Evolutionary conservation across 371 early-diverging fungal genomes (phyloP).

Genomic region (Dipsacomyces acuminosporus): DNA sequence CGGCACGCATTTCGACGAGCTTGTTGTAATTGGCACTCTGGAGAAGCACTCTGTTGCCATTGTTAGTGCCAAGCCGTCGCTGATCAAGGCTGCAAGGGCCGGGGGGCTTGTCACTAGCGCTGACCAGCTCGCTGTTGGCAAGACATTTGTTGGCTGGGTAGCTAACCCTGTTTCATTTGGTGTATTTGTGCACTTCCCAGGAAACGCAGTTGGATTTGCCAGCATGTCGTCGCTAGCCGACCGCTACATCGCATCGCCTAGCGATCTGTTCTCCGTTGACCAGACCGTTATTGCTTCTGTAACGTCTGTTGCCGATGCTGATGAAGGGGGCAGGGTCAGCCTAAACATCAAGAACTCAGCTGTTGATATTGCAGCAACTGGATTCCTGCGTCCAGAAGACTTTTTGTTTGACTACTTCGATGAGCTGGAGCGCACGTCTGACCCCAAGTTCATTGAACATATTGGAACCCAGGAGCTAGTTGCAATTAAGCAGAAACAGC

Average conservation of each 20-base stretch:
- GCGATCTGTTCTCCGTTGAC: slow-evolving; percentile 49
- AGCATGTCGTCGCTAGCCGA: slow-evolving; percentile 57
- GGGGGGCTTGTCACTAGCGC: slow-evolving; percentile 39
- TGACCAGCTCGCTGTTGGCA: slow-evolving; percentile 46
- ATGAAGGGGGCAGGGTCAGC: slow-evolving; percentile 44
- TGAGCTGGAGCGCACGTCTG: slow-evolving; percentile 40
- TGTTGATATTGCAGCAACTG: slow-evolving; percentile 32
- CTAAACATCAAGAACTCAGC: slow-evolving; percentile 61
- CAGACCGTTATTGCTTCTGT: slow-evolving; percentile 65
- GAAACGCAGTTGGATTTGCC: slow-evolving; percentile 53
- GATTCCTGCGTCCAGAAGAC: slow-evolving; percentile 46
- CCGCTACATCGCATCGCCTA: slow-evolving; percentile 51
- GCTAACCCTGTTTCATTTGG: slow-evolving; percentile 52
- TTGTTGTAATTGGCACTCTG: slow-evolving; percentile 52
- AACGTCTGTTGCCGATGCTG: slow-evolving; percentile 46
- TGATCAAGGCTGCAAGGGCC: slow-evolving; percentile 53
- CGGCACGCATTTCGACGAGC: slow-evolving; percentile 49
- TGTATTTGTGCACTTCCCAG: slow-evolving; percentile 58
- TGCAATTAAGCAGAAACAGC: slow-evolving; percentile 52
- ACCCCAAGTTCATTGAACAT: slow-evolving; percentile 2
- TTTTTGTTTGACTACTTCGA: slow-evolving; percentile 53
- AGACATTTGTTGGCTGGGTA: slow-evolving; percentile 59
- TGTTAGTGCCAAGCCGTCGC: slow-evolving; percentile 57
- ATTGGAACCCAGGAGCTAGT: slow-evolving; percentile 37
- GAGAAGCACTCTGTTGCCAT: slow-evolving; percentile 49